A percentile compares a stretch with the other conserved stretches of the same genome.
Evolutionary conservation across 495 filamentous ascomycete genomes (phyloP).

Genomic region (Penicillium taxi): DNA sequence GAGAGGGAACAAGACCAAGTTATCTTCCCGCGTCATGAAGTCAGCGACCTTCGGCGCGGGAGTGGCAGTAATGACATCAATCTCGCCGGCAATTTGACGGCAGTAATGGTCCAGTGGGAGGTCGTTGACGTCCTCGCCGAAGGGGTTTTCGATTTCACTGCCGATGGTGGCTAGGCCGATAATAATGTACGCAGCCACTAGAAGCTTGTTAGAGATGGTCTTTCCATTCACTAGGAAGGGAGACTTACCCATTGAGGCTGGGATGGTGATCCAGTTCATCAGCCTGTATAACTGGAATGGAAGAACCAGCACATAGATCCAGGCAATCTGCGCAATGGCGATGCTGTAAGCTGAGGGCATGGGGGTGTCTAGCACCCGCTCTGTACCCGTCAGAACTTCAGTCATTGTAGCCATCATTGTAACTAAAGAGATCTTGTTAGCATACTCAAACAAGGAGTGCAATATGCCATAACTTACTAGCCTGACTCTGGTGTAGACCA

Average conservation of each 20-base stretch:
- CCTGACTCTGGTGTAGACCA: constrained; percentile 38
- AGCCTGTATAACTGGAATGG: constrained; percentile 69
- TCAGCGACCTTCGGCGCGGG: constrained; percentile 48
- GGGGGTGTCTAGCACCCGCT: constrained; percentile 78
- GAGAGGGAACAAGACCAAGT: constrained; percentile 62
- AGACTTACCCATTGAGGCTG: constrained; percentile 58
- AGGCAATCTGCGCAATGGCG: constrained; percentile 78
- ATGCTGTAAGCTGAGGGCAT: constrained; percentile 80
- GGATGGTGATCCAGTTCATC: constrained; percentile 73
- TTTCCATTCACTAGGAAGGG: not conserved
- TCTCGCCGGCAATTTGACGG: constrained; percentile 58
- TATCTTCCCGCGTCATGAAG: constrained; percentile 50
- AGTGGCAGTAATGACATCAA: constrained; percentile 61
- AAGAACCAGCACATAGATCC: constrained; percentile 75
- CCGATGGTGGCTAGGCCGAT: constrained; percentile 82
- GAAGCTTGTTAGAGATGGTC: not conserved
- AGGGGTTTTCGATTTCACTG: constrained; percentile 82
- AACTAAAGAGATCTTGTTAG: constrained; percentile 16
- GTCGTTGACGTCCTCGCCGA: constrained; percentile 82
- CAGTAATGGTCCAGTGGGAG: constrained; percentile 73
- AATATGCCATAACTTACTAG: constrained; percentile 24
- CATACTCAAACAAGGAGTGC: not conserved
- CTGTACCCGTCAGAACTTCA: constrained; percentile 65
- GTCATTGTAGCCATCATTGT: constrained; percentile 47
- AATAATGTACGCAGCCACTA: constrained; percentile 79